phyloP scores from a whole-genome alignment of 495 filamentous ascomycete genomes.

The Lentithecium fluviatile region DNA sequence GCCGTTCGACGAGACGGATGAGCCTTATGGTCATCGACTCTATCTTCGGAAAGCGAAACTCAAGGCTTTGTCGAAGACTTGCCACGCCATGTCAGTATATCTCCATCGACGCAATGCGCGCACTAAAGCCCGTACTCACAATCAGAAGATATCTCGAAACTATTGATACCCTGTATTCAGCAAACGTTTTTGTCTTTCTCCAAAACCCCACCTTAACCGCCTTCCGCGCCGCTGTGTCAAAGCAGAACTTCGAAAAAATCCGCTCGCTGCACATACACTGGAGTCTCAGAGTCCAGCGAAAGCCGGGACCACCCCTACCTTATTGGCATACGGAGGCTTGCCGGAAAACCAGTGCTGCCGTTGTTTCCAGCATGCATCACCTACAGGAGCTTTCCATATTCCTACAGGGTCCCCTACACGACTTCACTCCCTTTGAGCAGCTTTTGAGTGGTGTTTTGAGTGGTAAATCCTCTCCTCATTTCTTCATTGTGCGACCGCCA shows the following conservation, averaged over 20 bases:
- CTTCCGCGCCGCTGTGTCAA: background rate
- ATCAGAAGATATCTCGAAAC: background rate
- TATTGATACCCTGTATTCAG: background rate
- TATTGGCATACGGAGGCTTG: background rate
- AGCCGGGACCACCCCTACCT: background rate
- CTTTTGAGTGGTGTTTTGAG: no score
- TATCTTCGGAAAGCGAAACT: no score
- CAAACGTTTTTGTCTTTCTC: constrained; percentile 1
- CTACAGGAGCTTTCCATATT: constrained; percentile 1
- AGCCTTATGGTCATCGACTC: no score
- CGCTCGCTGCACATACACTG: constrained; percentile 8
- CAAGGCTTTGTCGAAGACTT: no score
- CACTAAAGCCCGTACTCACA: no score
- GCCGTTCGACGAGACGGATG: no score
- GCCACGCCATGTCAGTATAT: no score
- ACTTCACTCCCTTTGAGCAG: no score
- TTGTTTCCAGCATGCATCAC: background rate
- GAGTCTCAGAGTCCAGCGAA: background rate
- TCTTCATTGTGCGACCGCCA: no score
- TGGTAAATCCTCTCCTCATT: no score
- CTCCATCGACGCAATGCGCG: no score
- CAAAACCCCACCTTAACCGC: background rate
- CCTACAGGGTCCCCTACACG: background rate
- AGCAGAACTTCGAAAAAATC: background rate
- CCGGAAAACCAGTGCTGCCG: background rate